Base-by-base conservation (phyloP, 164 flowering plant species). In the Pachysandra terminalis region DNA sequence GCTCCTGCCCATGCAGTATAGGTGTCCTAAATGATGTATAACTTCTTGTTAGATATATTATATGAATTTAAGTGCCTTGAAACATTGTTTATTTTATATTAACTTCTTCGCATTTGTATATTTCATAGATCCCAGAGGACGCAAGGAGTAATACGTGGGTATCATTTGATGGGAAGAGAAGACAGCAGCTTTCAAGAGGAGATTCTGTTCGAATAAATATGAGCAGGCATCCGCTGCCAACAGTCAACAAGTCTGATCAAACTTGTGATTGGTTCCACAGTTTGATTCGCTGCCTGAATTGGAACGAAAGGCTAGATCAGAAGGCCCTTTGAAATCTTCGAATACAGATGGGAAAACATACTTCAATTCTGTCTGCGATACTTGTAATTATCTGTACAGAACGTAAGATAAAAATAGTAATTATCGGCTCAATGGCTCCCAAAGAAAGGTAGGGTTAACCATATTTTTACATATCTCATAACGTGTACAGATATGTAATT, bases 241-340 rank as follows among this genome's bases (percentile, higher is more conserved):
- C 99, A 0, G 96, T 96, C 68, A 96, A 96, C 82, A 96, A 96
- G 72, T 80, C 70, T 21, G 99, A 96, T 75, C 99, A 93, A 81
- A 96, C 99, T 13, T 93, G 99, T 67, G 99, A 93, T 69, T 96
- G 99, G 99, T 96, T 96, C 79, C 91, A 59, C 73, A 96, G 99
- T 83, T 85, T 96, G 75, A 84, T 91, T 63, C 93, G 99, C 57
- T 96, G 99, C 80, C 77, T 93, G 41, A 96, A 96, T 72, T 96
- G 99, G 99, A 96, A 96, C 53, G 98, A 96, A 66, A 85, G 98
- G 75, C 77, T 87, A 15, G 99, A 96, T 74, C 98, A 96, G 73
- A 96, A 88, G 79, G 97, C 99, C 68, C 79, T 96, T n/a, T 95
- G 83, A 82, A 57, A 58, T 49, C 12, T 54, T 14, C 5, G 26